Percentiles rank a stretch among this genome's conserved stretches.
Evolutionary conservation across 2,329 filamentous ascomycete species (phyloP).

Genomic region (Neonectria ditissima): DNA sequence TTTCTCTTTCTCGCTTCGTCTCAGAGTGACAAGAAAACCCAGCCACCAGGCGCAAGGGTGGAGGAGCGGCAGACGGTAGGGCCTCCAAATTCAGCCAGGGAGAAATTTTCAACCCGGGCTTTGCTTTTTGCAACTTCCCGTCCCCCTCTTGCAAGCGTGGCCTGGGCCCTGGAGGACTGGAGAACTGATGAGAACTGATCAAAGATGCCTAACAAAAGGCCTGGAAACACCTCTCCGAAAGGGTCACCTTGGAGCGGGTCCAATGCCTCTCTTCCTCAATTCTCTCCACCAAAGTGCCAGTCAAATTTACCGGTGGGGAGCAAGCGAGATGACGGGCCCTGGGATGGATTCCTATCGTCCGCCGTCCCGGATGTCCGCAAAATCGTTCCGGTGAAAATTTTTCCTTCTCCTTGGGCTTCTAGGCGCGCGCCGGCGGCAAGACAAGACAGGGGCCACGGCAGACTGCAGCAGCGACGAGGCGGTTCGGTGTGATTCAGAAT

Average conservation of each 20-base stretch:
- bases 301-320: conserved; percentile 50
- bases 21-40: conserved; percentile 21
- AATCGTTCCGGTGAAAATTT: conserved; percentile 47
- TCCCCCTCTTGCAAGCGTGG: conserved; percentile 28
- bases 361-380: conserved; percentile 44
- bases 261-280: conserved; percentile 18
- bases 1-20: conserved; percentile 32
- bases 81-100: conserved; percentile 20
- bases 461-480: conserved; percentile 21
- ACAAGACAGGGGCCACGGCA: conserved; percentile 34
- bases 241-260: conserved; percentile 31
- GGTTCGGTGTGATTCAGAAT: conserved; percentile 47
- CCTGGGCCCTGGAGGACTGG: conserved; percentile 6
- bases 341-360: conserved; percentile 45
- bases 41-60: conserved; percentile 37
- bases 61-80: conserved; percentile 20
- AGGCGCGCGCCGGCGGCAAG: conserved; percentile 46
- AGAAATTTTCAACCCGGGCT: conserved; percentile 16
- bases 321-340: conserved; percentile 52
- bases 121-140: conserved; percentile 28
- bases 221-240: conserved; percentile 34
- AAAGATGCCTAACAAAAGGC: conserved; percentile 15
- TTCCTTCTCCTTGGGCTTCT: conserved; percentile 47
- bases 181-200: conserved; percentile 29
- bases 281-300: conserved; percentile 42